Evolutionary conservation across 148 eudicot genomes (phyloP).

Genomic region (Bassia scoparia): DNA sequence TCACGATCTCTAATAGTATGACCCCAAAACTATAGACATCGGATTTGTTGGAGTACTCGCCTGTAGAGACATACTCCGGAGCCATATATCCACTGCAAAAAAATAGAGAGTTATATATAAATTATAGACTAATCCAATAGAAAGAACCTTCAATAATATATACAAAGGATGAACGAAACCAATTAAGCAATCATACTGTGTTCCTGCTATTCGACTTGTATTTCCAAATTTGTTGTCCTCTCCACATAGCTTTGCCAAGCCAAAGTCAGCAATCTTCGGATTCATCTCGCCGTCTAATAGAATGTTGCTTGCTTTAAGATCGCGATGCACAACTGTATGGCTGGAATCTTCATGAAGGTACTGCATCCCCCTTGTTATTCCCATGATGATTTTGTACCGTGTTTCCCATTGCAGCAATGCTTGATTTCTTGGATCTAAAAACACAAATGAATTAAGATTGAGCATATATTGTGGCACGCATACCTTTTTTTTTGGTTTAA

Average conservation of each 20-base stretch:
- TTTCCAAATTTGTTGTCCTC: constrained; percentile 46
- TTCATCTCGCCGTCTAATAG: constrained; percentile 49
- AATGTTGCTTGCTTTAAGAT: too few species aligned
- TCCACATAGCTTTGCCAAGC: constrained; percentile 51
- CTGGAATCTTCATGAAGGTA: constrained; percentile 57
- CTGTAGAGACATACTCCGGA: constrained; percentile 58
- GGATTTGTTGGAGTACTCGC: constrained; percentile 62
- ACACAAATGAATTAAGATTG: too few species aligned
- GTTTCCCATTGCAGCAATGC: constrained; percentile 42
- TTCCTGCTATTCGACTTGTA: constrained; percentile 33
- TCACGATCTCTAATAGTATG: constrained; percentile 51
- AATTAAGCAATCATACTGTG: background rate
- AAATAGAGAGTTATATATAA: too few species aligned
- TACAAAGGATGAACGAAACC: too few species aligned
- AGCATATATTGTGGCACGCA: too few species aligned
- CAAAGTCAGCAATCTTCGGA: constrained; percentile 69
- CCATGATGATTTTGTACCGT: constrained; percentile 46
- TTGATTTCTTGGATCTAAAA: constrained; percentile 28
- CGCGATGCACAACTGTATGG: constrained; percentile 51
- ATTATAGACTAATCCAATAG: background rate
- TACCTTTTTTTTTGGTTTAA: too few species aligned
- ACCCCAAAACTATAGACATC: constrained; percentile 68
- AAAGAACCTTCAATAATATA: too few species aligned
- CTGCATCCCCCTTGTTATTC: constrained; percentile 60
- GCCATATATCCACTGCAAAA: constrained; percentile 71